These are phyloP conservation scores for Oryza coarctata DNA, from an alignment of 176 grass and related monocot species.

Conservation along the genomic window DNA sequence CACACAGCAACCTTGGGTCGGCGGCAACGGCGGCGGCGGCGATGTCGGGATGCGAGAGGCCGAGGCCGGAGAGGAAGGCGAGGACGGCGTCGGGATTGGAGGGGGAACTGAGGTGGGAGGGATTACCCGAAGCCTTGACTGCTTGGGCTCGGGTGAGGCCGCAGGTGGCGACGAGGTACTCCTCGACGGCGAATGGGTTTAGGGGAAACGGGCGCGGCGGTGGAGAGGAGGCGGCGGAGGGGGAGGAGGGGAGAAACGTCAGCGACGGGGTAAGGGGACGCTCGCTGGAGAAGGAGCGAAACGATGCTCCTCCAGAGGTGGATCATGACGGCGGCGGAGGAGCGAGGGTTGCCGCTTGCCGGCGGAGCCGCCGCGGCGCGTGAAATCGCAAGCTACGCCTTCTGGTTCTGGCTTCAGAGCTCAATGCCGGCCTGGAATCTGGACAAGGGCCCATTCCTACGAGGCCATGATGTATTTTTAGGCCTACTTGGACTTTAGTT, in stretches of 20 bases:
- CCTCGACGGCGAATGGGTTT: conserved; percentile 20
- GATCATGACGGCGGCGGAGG: conserved; percentile 14
- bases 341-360: too few relatives aligned
- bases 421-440: too few relatives aligned
- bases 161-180: conserved; percentile 35
- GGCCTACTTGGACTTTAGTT: too few relatives aligned
- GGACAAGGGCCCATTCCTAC: too few relatives aligned
- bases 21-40: neutral
- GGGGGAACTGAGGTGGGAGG: conserved; percentile 23
- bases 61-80: conserved; percentile 31
- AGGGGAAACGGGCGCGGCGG: neutral
- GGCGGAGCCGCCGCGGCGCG: too few relatives aligned
- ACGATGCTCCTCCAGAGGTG: neutral
- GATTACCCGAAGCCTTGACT: neutral
- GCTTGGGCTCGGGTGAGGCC: conserved; percentile 21
- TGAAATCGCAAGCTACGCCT: neutral
- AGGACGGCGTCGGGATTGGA: conserved; percentile 27
- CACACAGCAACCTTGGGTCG: conserved; percentile 22
- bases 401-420: too few relatives aligned
- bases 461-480: too few relatives aligned
- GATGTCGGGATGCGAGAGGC: neutral
- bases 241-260: neutral
- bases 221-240: neutral
- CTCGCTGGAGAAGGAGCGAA: neutral
- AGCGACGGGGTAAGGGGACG: neutral